Evolutionary conservation across 352 stramenopile genomes (phyloP), one percentile per base, ranked within the genome.

Genomic region (Phytophthora gonapodyides): DNA sequence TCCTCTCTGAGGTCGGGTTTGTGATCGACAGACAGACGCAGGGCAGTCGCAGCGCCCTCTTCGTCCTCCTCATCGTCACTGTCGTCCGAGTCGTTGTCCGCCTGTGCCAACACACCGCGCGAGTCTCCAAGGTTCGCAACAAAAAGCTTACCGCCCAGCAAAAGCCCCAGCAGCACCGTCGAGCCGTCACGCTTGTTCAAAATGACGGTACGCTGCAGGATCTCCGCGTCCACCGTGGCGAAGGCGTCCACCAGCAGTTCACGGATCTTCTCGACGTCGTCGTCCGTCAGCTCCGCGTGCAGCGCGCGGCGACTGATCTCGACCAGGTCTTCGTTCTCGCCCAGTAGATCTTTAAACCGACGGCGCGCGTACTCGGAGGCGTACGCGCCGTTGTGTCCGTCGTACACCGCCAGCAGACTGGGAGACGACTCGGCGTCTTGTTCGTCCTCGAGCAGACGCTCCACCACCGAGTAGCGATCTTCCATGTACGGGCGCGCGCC

Each of bases 61-160:
- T 63, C 52, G 6, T 70, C 44, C 17, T 66, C 49, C 40, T 69
- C 57, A 3, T 60, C 43, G n/a, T 69, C 51, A 13, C 51, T 57
- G n/a, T 57, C 63, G 21, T 56, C 52, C 11, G 47, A 53, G 47
- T 53, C 67, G 21, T 84, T 66, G 9, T 66, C 58, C 1, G 61
- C 55, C 9, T 71, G 72, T 2, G 68, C 73, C 48, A 81, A 73
- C 33, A 93, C 80, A 37, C 73, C 84, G 5, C 84, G 80, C 36
- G 82, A 88, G 58, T 93, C 84, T n/a, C 84, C 84, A 5, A 91
- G 51, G 43, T 93, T 93, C 17, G 84, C 84, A 16, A 91, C 67
- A 55, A 93, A 93, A 33, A 93, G 61, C 56, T 91, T 89, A n/a
- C 75, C 75, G 12, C 76, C 71, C 3, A 93, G 50, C 15, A 93